Evolutionary conservation across 108 stramenopile species (phyloP).

Genomic region (Aurantiochytrium sp.): DNA sequence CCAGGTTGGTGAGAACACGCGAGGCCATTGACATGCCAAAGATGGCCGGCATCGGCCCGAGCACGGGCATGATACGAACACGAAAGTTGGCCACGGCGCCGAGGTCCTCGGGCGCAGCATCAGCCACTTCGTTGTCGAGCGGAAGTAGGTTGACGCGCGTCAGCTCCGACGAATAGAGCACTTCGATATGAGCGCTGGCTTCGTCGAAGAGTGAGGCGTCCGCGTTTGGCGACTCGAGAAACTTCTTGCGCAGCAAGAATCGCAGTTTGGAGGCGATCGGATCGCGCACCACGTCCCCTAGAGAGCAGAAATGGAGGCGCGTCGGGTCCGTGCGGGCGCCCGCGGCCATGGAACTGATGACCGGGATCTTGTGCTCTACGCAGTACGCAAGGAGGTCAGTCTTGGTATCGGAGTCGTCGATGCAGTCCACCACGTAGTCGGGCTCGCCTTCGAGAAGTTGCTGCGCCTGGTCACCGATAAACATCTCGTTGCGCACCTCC

Average conservation of each 20-base stretch:
- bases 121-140: constrained; percentile 26
- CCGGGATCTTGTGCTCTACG: constrained; percentile 62
- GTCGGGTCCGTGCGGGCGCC: constrained; percentile 92
- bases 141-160: constrained; percentile 25
- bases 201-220: not conserved
- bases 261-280: constrained; percentile 80
- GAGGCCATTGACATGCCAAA: constrained; percentile 89
- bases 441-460: constrained; percentile 41
- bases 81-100: constrained; percentile 89
- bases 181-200: not conserved
- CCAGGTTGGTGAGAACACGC: constrained; percentile 80
- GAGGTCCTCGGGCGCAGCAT: constrained; percentile 56
- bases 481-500: constrained; percentile 49
- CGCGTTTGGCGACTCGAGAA: not conserved
- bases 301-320: constrained; percentile 78
- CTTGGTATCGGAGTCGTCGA: constrained; percentile 97
- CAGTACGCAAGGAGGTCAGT: constrained; percentile 77
- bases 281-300: constrained; percentile 75
- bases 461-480: constrained; percentile 40
- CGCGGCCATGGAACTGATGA: constrained; percentile 90
- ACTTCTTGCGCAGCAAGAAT: constrained; percentile 56
- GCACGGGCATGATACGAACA: constrained; percentile 89
- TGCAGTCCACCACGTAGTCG: constrained; percentile 90
- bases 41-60: constrained; percentile 92
- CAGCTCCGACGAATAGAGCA: constrained; percentile 31